These are phyloP conservation scores for Monosporascus sp. DNA, from an alignment of 2,329 filamentous ascomycete species.

Conservation along the genomic window DNA sequence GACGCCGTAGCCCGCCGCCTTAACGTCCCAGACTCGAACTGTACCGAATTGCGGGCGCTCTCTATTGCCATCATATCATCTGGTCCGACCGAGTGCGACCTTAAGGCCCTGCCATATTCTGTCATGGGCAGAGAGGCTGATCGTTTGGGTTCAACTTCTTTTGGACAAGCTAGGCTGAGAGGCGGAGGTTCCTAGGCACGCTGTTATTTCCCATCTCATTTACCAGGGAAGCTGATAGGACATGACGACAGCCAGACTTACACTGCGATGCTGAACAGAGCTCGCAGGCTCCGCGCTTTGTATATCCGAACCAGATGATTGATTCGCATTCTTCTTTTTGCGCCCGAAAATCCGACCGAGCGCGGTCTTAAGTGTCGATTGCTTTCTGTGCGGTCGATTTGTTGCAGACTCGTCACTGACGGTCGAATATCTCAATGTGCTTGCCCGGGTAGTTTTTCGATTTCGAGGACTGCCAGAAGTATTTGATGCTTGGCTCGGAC, in stretches of 20 bases:
- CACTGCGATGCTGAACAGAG: slow-evolving; percentile 41
- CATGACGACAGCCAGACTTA: slow-evolving; percentile 29
- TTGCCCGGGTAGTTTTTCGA: slow-evolving; percentile 32
- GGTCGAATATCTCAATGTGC: slow-evolving; percentile 41
- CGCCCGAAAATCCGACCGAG: slow-evolving; percentile 54
- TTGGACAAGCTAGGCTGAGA: slow-evolving; percentile 24
- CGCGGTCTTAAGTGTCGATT: slow-evolving; percentile 51
- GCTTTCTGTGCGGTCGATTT: slow-evolving; percentile 45
- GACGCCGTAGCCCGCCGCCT: slow-evolving; percentile 37
- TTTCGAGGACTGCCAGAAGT: slow-evolving; percentile 22
- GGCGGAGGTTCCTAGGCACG: slow-evolving; percentile 32
- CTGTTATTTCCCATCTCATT: slow-evolving; percentile 1
- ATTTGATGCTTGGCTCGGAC: slow-evolving; percentile 22
- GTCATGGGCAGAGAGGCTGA: slow-evolving; percentile 55
- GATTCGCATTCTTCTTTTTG: slow-evolving; percentile 42
- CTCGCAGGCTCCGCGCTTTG: slow-evolving; percentile 20
- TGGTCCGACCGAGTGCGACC: slow-evolving; percentile 56
- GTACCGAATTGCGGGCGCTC: slow-evolving; percentile 48
- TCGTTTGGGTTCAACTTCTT: slow-evolving; percentile 41
- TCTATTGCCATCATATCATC: slow-evolving; percentile 49
- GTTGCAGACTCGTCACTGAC: slow-evolving; percentile 36
- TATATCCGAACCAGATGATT: slow-evolving; percentile 22
- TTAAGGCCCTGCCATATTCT: slow-evolving; percentile 54
- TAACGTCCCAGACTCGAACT: slow-evolving; percentile 35
- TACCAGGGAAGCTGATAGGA: not conserved